Percentiles rank a stretch among this genome's conserved stretches.
Evolutionary conservation across 2,329 filamentous ascomycete genomes (phyloP).

Genomic region (Calonectria pauciramosa): DNA sequence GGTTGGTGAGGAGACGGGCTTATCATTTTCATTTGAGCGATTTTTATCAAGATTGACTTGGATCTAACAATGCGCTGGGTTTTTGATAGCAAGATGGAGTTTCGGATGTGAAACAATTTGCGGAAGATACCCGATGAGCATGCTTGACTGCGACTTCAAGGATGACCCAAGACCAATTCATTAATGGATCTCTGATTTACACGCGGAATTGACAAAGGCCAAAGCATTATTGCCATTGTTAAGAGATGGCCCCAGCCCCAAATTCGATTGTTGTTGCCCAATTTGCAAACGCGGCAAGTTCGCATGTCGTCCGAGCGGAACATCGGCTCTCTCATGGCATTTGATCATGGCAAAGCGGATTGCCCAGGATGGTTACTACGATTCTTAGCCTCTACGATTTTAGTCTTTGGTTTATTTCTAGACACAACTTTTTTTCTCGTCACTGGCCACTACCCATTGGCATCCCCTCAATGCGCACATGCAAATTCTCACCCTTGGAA

Average conservation of each 20-base stretch:
- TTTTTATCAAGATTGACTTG: neutral
- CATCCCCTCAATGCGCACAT: neutral
- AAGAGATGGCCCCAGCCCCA: neutral
- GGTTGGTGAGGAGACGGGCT: neutral
- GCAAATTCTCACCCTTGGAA: neutral
- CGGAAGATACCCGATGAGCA: neutral
- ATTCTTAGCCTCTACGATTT: neutral
- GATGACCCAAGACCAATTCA: neutral
- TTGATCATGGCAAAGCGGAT: neutral
- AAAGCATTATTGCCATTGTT: neutral
- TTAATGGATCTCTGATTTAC: neutral
- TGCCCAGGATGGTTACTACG: neutral
- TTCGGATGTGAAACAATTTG: conserved; percentile 1
- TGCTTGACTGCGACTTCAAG: neutral
- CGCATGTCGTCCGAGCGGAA: neutral
- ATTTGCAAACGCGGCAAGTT: neutral
- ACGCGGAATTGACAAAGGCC: neutral
- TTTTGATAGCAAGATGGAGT: neutral
- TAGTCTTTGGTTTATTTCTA: neutral
- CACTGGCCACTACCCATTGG: neutral
- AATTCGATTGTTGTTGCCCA: too few species aligned
- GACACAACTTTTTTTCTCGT: neutral
- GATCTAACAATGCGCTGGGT: neutral
- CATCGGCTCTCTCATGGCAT: neutral
- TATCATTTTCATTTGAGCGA: conserved; percentile 2